These are phyloP conservation scores for Eruca vesicaria DNA, from an alignment of 441 rosid species.

Conservation along the genomic window DNA sequence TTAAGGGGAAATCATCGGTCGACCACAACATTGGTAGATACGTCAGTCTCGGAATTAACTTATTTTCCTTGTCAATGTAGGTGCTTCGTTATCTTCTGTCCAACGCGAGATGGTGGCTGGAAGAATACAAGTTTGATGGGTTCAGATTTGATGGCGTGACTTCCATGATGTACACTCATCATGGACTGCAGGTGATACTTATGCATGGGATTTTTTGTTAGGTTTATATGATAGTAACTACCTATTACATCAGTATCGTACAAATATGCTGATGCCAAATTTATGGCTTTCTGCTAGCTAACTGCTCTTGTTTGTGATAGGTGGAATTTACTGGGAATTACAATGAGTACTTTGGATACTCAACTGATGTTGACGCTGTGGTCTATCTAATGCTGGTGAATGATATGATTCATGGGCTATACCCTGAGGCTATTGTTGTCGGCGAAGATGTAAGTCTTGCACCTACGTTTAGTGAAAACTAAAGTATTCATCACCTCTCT, in stretches of 20 bases:
- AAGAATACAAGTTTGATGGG: slow-evolving; percentile 95
- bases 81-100: slow-evolving; percentile 90
- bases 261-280: background rate
- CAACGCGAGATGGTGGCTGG: slow-evolving; percentile 99
- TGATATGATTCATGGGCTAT: slow-evolving; percentile 92
- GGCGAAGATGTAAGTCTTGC: slow-evolving; percentile 92
- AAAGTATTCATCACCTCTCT: no score
- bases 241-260: background rate
- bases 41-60: background rate
- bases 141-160: slow-evolving; percentile 99
- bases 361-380: slow-evolving; percentile 93
- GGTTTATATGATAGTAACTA: background rate
- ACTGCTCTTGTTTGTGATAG: slow-evolving; percentile 39
- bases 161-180: slow-evolving; percentile 99
- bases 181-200: slow-evolving; percentile 73
- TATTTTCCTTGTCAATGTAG: slow-evolving; percentile 40
- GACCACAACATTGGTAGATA: background rate
- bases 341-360: slow-evolving; percentile 84
- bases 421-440: slow-evolving; percentile 81
- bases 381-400: slow-evolving; percentile 94
- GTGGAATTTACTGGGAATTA: slow-evolving; percentile 89
- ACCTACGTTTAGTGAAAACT: background rate
- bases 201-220: background rate
- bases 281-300: slow-evolving; percentile 8
- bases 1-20: background rate